Evolutionary conservation across 176 grass and related monocot genomes (phyloP).

Genomic region (Raddia distichophylla): DNA sequence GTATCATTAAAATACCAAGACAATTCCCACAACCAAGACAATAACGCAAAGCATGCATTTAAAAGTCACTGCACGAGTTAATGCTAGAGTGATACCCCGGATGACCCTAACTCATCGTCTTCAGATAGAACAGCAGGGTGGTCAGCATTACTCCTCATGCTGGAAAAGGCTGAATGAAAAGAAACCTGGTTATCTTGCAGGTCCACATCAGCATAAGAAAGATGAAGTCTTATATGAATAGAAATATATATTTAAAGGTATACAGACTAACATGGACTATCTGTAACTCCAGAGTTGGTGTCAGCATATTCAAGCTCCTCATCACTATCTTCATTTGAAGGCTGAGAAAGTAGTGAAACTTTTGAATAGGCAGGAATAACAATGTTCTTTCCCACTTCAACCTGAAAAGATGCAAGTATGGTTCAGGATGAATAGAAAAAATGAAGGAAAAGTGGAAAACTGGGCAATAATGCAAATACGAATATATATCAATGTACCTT

Average conservation of each 20-base stretch:
- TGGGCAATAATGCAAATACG: not conserved
- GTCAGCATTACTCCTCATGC: constrained; percentile 60
- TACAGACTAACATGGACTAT: constrained; percentile 75
- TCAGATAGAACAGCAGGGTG: constrained; percentile 46
- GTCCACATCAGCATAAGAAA: constrained; percentile 17
- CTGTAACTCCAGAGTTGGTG: constrained; percentile 72
- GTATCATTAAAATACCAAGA: not conserved
- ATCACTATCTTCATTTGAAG: constrained; percentile 89
- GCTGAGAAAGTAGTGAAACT: constrained; percentile 83
- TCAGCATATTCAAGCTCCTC: constrained; percentile 99
- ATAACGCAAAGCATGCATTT: constrained; percentile 30
- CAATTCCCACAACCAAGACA: constrained; percentile 19
- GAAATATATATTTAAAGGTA: not conserved
- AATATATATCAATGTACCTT: constrained; percentile 64
- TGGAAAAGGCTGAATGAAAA: constrained; percentile 73
- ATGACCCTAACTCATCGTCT: constrained; percentile 45
- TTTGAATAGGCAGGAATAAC: constrained; percentile 81
- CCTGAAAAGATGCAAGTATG: constrained; percentile 53
- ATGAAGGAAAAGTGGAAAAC: constrained; percentile 15
- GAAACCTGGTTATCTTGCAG: constrained; percentile 24
- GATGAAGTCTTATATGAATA: not conserved
- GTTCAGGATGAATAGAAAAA: constrained; percentile 7
- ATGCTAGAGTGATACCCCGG: constrained; percentile 53
- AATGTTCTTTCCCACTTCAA: constrained; percentile 92
- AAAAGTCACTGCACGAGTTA: constrained; percentile 25